phyloP scores from a whole-genome alignment of 2,329 filamentous ascomycete genomes.

The Aureobasidium sp. region DNA sequence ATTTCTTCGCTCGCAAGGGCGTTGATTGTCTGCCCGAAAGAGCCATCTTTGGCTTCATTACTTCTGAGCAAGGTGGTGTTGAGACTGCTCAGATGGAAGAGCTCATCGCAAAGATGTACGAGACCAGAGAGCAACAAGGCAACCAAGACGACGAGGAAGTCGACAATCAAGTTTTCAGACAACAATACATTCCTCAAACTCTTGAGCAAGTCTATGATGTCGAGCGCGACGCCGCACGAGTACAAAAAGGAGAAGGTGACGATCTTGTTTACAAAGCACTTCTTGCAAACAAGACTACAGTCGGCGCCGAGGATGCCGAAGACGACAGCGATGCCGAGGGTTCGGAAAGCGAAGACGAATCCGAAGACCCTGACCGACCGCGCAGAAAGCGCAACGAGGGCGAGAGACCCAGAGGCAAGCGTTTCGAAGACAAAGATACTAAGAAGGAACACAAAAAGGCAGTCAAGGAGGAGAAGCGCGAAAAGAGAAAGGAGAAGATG shows the following conservation, averaged over 20 bases:
- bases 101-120: constrained; percentile 59
- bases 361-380: constrained; percentile 26
- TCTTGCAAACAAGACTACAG: constrained; percentile 59
- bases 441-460: constrained; percentile 85
- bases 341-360: constrained; percentile 31
- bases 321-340: constrained; percentile 23
- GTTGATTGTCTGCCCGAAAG: constrained; percentile 75
- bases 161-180: constrained; percentile 85
- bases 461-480: constrained; percentile 91
- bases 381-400: constrained; percentile 41
- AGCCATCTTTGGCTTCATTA: constrained; percentile 77
- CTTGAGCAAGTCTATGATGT: constrained; percentile 95
- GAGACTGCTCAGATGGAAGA: constrained; percentile 54
- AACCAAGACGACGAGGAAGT: constrained; percentile 56
- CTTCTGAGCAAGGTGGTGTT: constrained; percentile 48
- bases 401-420: constrained; percentile 65
- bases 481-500: constrained; percentile 91
- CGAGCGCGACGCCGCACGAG: constrained; percentile 75
- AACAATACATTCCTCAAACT: constrained; percentile 94
- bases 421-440: constrained; percentile 82
- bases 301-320: constrained; percentile 17
- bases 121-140: constrained; percentile 40
- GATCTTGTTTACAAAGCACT: constrained; percentile 81
- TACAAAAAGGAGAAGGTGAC: constrained; percentile 62
- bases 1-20: constrained; percentile 82